phyloP scores from a whole-genome alignment of 1,284 basidiomycete genomes.

The Takashimella koratensis region DNA sequence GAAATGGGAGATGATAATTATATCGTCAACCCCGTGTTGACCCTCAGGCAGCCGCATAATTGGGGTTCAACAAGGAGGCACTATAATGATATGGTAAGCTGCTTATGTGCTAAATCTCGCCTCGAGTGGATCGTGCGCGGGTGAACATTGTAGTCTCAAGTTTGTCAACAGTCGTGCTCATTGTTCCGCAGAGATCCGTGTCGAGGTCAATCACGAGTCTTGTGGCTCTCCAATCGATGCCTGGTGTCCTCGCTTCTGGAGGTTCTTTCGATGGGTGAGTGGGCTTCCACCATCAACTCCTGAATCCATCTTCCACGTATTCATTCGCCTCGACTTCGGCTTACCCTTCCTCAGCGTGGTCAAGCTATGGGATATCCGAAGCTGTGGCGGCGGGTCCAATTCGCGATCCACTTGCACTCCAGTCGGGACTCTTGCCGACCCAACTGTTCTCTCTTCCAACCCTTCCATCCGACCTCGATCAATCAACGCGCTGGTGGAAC shows the following conservation, averaged over 20 bases:
- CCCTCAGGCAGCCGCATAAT: conserved; percentile 15
- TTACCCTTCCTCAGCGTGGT: conserved; percentile 33
- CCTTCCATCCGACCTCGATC: conserved; percentile 34
- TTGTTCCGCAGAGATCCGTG: conserved; percentile 37
- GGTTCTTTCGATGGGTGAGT: conserved; percentile 47
- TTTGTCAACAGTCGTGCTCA: too few species aligned
- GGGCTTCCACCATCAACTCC: neutral
- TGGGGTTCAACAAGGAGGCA: neutral
- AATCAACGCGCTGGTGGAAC: conserved; percentile 39
- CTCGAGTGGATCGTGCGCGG: too few species aligned
- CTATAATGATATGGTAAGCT: neutral
- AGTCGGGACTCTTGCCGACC: conserved; percentile 30
- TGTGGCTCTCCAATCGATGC: conserved; percentile 40
- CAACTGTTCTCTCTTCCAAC: conserved; percentile 21
- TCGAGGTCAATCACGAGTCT: conserved; percentile 45
- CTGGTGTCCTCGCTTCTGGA: conserved; percentile 44
- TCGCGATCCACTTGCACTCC: conserved; percentile 22
- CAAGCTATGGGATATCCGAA: conserved; percentile 50
- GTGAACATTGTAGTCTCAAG: too few species aligned
- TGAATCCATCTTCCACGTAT: neutral
- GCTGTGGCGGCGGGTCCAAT: conserved; percentile 20
- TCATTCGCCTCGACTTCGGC: too few species aligned
- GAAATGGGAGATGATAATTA: neutral
- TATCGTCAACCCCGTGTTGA: conserved; percentile 8
- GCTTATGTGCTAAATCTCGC: too few species aligned